These are phyloP conservation scores for Scenedesmus sp. DNA, from an alignment of 163 green algal species.

Conservation along the genomic window DNA sequence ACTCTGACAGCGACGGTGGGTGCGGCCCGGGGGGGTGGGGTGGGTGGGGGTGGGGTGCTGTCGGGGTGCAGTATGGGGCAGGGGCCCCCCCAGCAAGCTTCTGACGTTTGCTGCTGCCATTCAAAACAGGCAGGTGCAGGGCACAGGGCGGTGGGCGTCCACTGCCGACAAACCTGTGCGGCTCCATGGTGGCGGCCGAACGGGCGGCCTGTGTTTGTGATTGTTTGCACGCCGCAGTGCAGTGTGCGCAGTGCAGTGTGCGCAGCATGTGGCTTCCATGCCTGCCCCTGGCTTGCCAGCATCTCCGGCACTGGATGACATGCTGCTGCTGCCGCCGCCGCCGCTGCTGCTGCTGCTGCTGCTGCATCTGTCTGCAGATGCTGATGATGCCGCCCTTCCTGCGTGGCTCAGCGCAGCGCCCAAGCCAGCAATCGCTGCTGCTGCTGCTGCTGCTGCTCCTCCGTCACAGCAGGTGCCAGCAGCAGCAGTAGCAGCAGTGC, in stretches of 20 bases:
- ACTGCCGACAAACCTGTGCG: no score
- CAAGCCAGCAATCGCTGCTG: background rate
- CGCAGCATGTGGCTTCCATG: background rate
- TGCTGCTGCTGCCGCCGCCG: background rate
- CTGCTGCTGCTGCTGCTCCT: constrained; percentile 2
- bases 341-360: background rate
- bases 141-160: no score
- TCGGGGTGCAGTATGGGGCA: background rate
- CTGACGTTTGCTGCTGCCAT: background rate
- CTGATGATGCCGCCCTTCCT: background rate
- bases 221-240: background rate
- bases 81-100: no score
- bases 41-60: background rate
- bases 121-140: background rate
- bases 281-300: background rate
- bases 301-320: background rate
- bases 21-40: background rate
- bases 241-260: background rate
- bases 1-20: background rate
- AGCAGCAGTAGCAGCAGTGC: background rate
- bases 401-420: background rate
- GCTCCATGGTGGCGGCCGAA: no score
- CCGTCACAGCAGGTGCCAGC: background rate
- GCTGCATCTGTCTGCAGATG: background rate
- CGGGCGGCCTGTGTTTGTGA: no score